phyloP scores from a whole-genome alignment of 345 rosid species.

The Passiflora organensis region DNA sequence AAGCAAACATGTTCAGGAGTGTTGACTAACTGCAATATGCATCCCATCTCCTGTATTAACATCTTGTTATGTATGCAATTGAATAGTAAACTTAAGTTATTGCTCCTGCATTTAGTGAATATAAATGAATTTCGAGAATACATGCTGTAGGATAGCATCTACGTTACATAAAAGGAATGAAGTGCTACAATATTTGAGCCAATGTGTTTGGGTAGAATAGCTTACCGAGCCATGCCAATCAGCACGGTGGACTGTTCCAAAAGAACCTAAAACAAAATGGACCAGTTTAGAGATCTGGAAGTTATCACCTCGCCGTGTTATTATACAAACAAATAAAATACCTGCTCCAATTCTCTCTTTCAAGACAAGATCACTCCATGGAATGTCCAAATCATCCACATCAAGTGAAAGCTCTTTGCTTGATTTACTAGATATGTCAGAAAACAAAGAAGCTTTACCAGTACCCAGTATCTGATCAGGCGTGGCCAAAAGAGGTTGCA shows the following conservation, averaged over 20 bases:
- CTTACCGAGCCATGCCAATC: conserved; percentile 99
- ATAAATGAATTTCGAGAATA: too few relatives aligned
- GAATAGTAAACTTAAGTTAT: too few relatives aligned
- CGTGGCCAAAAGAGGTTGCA: conserved; percentile 18
- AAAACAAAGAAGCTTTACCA: conserved; percentile 34
- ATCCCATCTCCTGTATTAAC: too few relatives aligned
- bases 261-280: conserved; percentile 71
- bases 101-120: too few relatives aligned
- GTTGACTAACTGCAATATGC: too few relatives aligned
- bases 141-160: too few relatives aligned
- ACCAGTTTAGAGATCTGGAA: background rate
- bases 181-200: too few relatives aligned
- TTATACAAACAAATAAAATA: conserved; percentile 23
- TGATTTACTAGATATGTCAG: conserved; percentile 37
- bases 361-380: conserved; percentile 84
- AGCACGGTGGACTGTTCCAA: conserved; percentile 99
- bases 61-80: too few relatives aligned
- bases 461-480: conserved; percentile 32
- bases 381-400: conserved; percentile 80
- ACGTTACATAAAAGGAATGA: too few relatives aligned
- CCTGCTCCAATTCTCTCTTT: conserved; percentile 99
- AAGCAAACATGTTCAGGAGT: too few relatives aligned
- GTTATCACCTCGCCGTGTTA: background rate
- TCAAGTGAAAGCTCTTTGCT: conserved; percentile 58
- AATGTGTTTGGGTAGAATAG: background rate